These are phyloP conservation scores for Xylariaceae sp. DNA, from an alignment of 2,329 filamentous ascomycete genomes.

Conservation along the genomic window DNA sequence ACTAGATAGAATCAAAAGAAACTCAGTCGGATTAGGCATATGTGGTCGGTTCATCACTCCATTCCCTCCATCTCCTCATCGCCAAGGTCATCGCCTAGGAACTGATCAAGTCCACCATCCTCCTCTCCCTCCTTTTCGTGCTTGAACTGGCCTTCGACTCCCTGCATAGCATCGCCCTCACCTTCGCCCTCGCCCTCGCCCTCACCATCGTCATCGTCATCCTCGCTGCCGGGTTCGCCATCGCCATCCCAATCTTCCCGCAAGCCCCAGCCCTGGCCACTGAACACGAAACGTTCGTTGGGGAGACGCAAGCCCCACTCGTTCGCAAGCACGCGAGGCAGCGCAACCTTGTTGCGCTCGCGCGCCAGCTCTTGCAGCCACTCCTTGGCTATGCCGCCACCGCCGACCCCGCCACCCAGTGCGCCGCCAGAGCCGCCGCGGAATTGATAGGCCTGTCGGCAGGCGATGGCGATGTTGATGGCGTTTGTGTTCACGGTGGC, in stretches of 20 bases:
- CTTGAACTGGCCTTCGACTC: conserved; percentile 37
- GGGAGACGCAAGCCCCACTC: conserved; percentile 66
- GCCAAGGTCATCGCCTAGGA: conserved; percentile 51
- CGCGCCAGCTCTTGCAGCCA: conserved; percentile 71
- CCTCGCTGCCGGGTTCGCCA: conserved; percentile 5
- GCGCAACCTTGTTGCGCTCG: conserved; percentile 62
- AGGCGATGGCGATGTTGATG: conserved; percentile 67
- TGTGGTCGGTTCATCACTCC: conserved; percentile 23
- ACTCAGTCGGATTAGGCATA: too few species aligned
- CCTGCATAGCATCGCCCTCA: conserved; percentile 46
- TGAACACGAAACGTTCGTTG: conserved; percentile 64
- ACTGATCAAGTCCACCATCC: conserved; percentile 47
- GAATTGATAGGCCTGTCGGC: conserved; percentile 66
- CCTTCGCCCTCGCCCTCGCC: conserved; percentile 36
- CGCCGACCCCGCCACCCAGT: conserved; percentile 39
- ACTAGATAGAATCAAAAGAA: not conserved
- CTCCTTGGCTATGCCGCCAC: conserved; percentile 62
- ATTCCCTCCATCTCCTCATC: conserved; percentile 50
- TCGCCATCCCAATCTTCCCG: conserved; percentile 51
- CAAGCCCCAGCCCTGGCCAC: conserved; percentile 61
- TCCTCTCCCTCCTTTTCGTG: conserved; percentile 44
- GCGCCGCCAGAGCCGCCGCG: conserved; percentile 48
- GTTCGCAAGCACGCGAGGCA: conserved; percentile 59
- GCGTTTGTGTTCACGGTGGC: conserved; percentile 61
- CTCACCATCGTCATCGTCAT: conserved; percentile 37